phyloP scores from a whole-genome alignment of 164 flowering plant genomes.

The Vitis vinifera region ASM3070453v1 NC_081823.1:26490001-26490500 shows the following conservation, averaged over 20 bases:
- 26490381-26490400: constrained; percentile 61
- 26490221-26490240: neutral
- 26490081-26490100: neutral
- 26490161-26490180: too few relatives aligned
- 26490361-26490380: constrained; percentile 51
- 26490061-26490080: constrained; percentile 51
- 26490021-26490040: constrained; percentile 56
- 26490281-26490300: neutral
- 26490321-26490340: constrained; percentile 53
- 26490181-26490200: too few relatives aligned
- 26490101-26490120: neutral
- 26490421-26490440: constrained; percentile 59
- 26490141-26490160: too few relatives aligned
- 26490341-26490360: constrained; percentile 47
- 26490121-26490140: neutral
- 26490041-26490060: constrained; percentile 49
- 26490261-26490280: neutral
- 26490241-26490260: neutral
- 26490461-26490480: constrained; percentile 55
- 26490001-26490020: constrained; percentile 38
- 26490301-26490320: neutral
- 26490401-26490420: constrained; percentile 58
- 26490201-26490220: neutral
- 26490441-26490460: constrained; percentile 42
- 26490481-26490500: constrained; percentile 7